Conservation (phyloP, 1,284 basidiomycete genomes). For the Puccinia coronata region DNA sequence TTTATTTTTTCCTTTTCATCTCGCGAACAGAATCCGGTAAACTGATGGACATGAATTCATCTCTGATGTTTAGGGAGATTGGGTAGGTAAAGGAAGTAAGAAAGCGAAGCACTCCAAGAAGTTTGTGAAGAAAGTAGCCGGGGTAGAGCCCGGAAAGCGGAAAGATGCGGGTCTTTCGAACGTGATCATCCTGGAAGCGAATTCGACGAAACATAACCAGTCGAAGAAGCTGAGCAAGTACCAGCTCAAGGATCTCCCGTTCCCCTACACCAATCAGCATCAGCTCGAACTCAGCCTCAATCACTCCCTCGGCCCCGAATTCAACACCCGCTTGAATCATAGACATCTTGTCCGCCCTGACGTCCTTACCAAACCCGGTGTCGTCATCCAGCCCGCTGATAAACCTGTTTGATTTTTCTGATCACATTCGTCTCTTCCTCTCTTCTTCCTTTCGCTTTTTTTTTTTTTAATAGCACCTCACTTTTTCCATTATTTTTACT, state of each 20-base stretch:
- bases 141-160: slow-evolving; percentile 73
- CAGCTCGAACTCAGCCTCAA: too few species aligned
- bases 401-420: too few species aligned
- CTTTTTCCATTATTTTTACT: not conserved
- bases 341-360: too few species aligned
- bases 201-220: slow-evolving; percentile 63
- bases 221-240: too few species aligned
- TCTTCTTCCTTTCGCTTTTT: not conserved
- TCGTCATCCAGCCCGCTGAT: too few species aligned
- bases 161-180: slow-evolving; percentile 80
- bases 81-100: slow-evolving; percentile 76
- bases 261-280: slow-evolving; percentile 84
- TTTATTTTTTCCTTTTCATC: too few species aligned
- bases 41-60: too few species aligned
- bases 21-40: too few species aligned
- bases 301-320: too few species aligned
- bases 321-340: too few species aligned
- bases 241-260: too few species aligned
- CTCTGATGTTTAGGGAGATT: slow-evolving; percentile 71
- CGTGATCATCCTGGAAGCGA: slow-evolving; percentile 91
- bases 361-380: slow-evolving; percentile 24
- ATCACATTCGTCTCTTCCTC: too few species aligned
- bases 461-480: not conserved
- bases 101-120: slow-evolving; percentile 60
- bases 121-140: slow-evolving; percentile 79